Conservation (phyloP, 2,329 filamentous ascomycete species). For the Calonectria pteridis region DNA sequence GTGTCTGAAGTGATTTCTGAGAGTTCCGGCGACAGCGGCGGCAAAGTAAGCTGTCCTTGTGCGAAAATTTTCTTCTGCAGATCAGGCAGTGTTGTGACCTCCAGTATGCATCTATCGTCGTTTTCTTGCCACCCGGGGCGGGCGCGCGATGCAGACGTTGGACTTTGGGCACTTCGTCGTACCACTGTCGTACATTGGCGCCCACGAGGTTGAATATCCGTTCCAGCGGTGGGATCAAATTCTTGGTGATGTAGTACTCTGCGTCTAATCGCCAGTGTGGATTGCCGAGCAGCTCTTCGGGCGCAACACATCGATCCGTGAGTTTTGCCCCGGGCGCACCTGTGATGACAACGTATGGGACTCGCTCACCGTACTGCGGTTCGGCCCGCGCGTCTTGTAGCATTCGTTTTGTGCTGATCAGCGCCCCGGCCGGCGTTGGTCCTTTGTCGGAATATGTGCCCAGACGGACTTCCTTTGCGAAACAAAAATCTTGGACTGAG, state of each 20-base stretch:
- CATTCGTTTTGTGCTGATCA: constrained; percentile 90
- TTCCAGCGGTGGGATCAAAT: constrained; percentile 93
- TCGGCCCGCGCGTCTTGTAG: constrained; percentile 86
- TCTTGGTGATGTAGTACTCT: constrained; percentile 97
- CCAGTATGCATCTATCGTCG: constrained; percentile 96
- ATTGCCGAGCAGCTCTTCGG: constrained; percentile 83
- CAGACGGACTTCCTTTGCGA: constrained; percentile 90
- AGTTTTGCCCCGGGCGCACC: constrained; percentile 88
- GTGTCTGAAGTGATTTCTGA: constrained; percentile 71
- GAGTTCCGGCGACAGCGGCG: constrained; percentile 64
- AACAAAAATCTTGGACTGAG: constrained; percentile 95
- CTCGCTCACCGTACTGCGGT: constrained; percentile 93
- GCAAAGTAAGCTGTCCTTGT: constrained; percentile 64
- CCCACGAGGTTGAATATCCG: constrained; percentile 97
- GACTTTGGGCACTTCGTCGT: constrained; percentile 95
- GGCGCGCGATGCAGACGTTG: constrained; percentile 70
- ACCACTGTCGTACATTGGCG: constrained; percentile 91
- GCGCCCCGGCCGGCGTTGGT: constrained; percentile 84
- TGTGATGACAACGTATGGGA: constrained; percentile 93
- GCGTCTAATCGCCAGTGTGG: constrained; percentile 86
- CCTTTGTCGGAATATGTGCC: constrained; percentile 86
- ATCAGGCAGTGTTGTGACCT: constrained; percentile 82
- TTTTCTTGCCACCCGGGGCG: constrained; percentile 60
- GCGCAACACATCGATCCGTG: constrained; percentile 90
- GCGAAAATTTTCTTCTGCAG: constrained; percentile 62